phyloP scores from a whole-genome alignment of 768 basidiomycete genomes.

The Russula sp. region DNA sequence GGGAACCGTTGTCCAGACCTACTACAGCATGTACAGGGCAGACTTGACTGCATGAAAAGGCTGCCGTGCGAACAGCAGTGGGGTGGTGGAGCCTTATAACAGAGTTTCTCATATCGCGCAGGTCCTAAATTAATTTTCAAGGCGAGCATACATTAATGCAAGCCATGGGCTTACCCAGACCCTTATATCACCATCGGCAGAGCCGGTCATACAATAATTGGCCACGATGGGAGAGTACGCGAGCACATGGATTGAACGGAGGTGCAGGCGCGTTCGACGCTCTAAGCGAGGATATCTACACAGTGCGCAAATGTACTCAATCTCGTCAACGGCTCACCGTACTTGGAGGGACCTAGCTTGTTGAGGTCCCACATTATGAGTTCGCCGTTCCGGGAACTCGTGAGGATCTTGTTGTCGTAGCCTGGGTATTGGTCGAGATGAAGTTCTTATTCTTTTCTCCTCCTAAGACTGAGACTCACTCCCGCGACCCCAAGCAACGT shows the following conservation, averaged over 20 bases:
- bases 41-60: conserved; percentile 59
- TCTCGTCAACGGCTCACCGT: conserved; percentile 38
- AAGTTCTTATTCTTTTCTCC: neutral
- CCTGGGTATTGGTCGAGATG: conserved; percentile 32
- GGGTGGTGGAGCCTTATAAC: conserved; percentile 67
- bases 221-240: conserved; percentile 60
- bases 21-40: conserved; percentile 59
- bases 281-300: conserved; percentile 35
- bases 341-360: conserved; percentile 58
- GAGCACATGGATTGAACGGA: conserved; percentile 63
- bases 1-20: conserved; percentile 30
- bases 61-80: conserved; percentile 57
- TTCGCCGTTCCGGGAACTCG: conserved; percentile 75
- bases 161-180: conserved; percentile 53
- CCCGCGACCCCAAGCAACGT: conserved; percentile 73
- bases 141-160: neutral
- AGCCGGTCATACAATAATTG: conserved; percentile 71
- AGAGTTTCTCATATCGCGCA: conserved; percentile 63
- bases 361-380: conserved; percentile 79
- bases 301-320: neutral
- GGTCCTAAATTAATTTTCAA: conserved; percentile 40
- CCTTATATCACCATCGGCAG: conserved; percentile 72
- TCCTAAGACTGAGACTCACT: conserved; percentile 35
- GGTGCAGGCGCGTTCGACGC: conserved; percentile 58
- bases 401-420: conserved; percentile 69